Percentiles rank a stretch among this genome's conserved stretches.
Evolutionary conservation across 176 grass and related monocot genomes (phyloP).

Genomic region (Themeda triandra): DNA sequence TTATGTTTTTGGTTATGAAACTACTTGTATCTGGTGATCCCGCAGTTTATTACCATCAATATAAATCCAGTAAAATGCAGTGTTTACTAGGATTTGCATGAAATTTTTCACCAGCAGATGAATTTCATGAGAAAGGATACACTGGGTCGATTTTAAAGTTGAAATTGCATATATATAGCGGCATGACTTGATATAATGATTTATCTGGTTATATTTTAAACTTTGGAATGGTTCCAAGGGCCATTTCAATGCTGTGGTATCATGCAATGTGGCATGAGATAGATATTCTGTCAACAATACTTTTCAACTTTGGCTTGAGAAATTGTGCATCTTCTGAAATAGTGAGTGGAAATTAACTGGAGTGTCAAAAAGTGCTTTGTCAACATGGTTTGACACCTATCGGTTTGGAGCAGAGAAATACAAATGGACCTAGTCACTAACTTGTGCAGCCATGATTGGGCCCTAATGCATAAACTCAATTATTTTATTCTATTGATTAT

Average conservation of each 20-base stretch:
- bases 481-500: background rate
- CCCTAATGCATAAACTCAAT: background rate
- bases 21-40: background rate
- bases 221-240: background rate
- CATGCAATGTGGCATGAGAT: background rate
- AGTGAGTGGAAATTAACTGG: background rate
- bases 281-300: background rate
- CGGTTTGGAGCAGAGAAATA: background rate
- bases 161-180: background rate
- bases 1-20: background rate
- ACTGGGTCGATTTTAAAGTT: background rate
- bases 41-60: background rate
- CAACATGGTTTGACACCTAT: background rate
- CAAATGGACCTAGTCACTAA: background rate
- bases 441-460: background rate
- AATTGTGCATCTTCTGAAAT: background rate
- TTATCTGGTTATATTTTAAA: background rate
- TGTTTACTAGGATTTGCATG: background rate
- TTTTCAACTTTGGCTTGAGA: background rate
- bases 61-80: background rate
- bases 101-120: background rate
- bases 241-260: background rate
- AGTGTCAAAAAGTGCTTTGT: background rate
- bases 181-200: background rate
- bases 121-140: background rate